Evolutionary conservation across 116 monocot species (phyloP), one percentile per base, ranked within the genome.

Genomic region (Zostera marina): DNA sequence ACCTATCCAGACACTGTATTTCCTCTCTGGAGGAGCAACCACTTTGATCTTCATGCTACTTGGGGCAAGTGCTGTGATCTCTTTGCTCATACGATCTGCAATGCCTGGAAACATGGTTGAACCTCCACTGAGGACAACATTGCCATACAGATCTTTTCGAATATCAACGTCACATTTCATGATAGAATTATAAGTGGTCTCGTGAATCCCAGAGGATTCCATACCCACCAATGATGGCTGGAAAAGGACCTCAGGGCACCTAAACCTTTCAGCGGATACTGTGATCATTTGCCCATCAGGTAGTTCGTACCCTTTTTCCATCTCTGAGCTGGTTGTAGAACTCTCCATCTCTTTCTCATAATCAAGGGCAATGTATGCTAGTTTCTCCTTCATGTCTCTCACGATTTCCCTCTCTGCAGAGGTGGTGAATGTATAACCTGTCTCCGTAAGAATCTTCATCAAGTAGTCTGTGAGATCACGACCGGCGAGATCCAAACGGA

Each of bases 91-190:
- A 19, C 71, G 58, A 14, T 72, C 71, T 0, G 71, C 65, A 49
- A 72, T 65, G n/a, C 71, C 71, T 3, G 71, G 71, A 59, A 72
- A 72, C 71, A 72, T 72, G 15, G 71, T 72, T 3, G 71, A 65
- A 5, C 71, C 71, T 3, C 72, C 72, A 56, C 72, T 72, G 41
- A 72, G 66, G 1, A 72, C 72, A 9, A 72, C 66, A 54, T 72
- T 72, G 1, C 72, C 72, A 41, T 72, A 72, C 22, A 72, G 61
- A 41, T 72, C 72, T 66, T 66, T 72, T 26, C 66, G 55, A 15
- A 72, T 66, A 61, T 72, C 72, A n/a, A 72, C 72, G 26, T 72
- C 72, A 49, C 72, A 72, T 12, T 72, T 72, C 72, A 66, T 72
- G 32, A 72, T 66, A 6, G 72, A 72, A 41, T 66, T 66, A 60